Evolutionary conservation across 768 basidiomycete genomes (phyloP).

Genomic region (Gymnopilus junonius): DNA sequence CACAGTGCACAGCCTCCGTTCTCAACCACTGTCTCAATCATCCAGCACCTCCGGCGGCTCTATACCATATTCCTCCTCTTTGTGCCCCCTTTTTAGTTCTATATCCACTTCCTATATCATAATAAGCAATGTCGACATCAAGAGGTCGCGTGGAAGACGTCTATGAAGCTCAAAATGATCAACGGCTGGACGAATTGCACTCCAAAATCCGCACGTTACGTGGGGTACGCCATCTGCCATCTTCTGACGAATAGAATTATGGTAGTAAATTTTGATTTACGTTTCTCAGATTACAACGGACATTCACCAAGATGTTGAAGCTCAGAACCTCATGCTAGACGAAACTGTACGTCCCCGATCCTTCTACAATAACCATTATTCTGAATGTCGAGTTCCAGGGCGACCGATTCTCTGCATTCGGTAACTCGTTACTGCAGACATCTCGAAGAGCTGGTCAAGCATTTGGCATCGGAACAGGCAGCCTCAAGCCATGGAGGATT

Average conservation of each 20-base stretch:
- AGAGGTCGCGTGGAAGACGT: constrained; percentile 62
- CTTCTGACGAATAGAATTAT: background rate
- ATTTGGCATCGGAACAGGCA: constrained; percentile 70
- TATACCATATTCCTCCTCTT: background rate
- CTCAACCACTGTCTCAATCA: no score
- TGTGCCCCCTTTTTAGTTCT: background rate
- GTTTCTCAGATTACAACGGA: constrained; percentile 77
- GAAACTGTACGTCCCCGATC: constrained; percentile 57
- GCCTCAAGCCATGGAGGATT: constrained; percentile 71
- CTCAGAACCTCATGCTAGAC: constrained; percentile 80
- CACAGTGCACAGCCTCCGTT: no score
- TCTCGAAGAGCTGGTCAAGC: constrained; percentile 73
- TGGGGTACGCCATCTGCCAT: constrained; percentile 55
- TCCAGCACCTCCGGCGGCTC: no score
- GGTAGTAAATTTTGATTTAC: background rate
- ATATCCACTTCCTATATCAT: no score
- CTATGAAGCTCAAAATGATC: constrained; percentile 87
- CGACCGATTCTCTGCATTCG: constrained; percentile 70
- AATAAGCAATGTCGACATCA: constrained; percentile 43
- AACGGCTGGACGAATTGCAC: constrained; percentile 81
- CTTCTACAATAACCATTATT: background rate
- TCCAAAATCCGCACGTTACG: constrained; percentile 82
- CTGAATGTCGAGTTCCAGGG: constrained; percentile 43
- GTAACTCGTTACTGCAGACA: constrained; percentile 63
- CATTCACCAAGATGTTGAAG: constrained; percentile 83